phyloP scores from a whole-genome alignment of 306 rosid genomes.

The Dalbergia cultrata region DNA sequence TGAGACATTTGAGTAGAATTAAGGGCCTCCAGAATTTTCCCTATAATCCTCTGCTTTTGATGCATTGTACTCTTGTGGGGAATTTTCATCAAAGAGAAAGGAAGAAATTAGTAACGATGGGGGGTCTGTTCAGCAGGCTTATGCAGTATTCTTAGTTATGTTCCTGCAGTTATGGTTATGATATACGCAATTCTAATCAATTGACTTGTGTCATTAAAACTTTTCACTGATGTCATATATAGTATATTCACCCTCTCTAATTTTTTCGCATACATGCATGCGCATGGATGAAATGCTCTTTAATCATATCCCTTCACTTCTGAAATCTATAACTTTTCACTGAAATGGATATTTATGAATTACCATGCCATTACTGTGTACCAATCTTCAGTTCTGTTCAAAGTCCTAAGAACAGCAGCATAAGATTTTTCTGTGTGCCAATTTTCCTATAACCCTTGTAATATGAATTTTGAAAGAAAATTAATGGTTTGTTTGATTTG shows the following conservation, averaged over 20 bases:
- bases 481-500: conserved; percentile 4
- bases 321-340: background rate
- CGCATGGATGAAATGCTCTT: background rate
- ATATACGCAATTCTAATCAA: conserved; percentile 3
- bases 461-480: background rate
- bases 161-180: background rate
- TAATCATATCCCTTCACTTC: background rate
- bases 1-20: conserved; percentile 55
- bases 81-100: conserved; percentile 30
- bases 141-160: conserved; percentile 15
- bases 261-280: background rate
- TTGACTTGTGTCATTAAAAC: background rate
- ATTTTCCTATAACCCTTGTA: background rate
- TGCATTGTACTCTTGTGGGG: conserved; percentile 28
- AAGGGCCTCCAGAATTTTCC: conserved; percentile 1
- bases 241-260: background rate
- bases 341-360: background rate
- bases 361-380: background rate
- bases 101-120: background rate
- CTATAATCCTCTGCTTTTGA: conserved; percentile 1
- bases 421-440: background rate
- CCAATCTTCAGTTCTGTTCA: background rate
- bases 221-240: background rate
- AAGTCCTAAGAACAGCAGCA: background rate
- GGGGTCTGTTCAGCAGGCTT: conserved; percentile 18